These are phyloP conservation scores for Trichosporon coremiiforme DNA, from an alignment of 1,284 basidiomycete species.

Conservation along the genomic window DNA sequence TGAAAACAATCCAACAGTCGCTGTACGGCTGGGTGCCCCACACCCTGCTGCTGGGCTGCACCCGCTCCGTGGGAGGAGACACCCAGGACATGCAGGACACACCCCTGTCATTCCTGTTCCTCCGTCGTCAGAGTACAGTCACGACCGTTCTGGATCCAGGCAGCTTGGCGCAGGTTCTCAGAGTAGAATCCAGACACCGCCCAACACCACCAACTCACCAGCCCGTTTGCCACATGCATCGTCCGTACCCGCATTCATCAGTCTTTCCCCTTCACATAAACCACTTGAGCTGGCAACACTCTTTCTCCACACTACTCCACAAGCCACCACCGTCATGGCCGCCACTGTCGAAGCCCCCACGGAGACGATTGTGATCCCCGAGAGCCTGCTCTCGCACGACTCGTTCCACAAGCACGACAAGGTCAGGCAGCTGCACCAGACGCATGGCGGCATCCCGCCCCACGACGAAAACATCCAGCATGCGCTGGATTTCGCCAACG, in stretches of 20 bases:
- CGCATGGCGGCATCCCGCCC: conserved; percentile 27
- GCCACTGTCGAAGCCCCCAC: conserved; percentile 8
- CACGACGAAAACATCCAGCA: conserved; percentile 19
- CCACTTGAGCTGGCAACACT: background rate
- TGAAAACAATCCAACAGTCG: background rate
- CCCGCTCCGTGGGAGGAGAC: background rate
- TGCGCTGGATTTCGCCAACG: conserved; percentile 28
- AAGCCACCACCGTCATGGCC: conserved; percentile 9
- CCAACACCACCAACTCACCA: background rate
- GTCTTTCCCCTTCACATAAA: background rate
- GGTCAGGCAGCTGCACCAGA: conserved; percentile 15
- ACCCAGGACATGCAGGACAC: no score
- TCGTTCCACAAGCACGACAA: conserved; percentile 22
- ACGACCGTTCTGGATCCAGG: background rate
- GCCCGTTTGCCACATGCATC: background rate
- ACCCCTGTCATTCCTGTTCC: background rate
- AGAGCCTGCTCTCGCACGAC: conserved; percentile 27
- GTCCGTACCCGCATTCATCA: background rate
- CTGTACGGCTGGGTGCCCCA: background rate
- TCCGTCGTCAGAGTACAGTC: background rate
- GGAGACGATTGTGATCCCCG: conserved; percentile 25
- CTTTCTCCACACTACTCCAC: background rate
- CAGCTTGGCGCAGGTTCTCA: no score
- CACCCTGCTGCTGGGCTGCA: background rate
- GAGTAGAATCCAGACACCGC: background rate